These are phyloP conservation scores for Aegilops speltoides DNA, from an alignment of 176 grass and related monocot genomes.

Conservation along the genomic window DNA sequence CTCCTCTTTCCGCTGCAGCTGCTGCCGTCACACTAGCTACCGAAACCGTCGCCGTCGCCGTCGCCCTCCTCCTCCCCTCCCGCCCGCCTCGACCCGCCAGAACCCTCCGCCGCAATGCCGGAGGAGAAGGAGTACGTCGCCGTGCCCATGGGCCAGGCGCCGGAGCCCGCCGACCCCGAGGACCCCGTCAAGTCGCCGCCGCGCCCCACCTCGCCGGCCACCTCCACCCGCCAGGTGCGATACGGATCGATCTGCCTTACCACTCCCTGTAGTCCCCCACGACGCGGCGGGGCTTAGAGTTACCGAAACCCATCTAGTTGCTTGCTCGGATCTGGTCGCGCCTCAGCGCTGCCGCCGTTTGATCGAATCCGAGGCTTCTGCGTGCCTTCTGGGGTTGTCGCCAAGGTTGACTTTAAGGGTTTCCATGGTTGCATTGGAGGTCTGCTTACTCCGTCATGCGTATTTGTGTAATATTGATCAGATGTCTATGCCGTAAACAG, in stretches of 20 bases:
- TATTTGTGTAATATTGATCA: not conserved
- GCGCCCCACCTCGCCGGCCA: slow-evolving; percentile 65
- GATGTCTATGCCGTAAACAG: not conserved
- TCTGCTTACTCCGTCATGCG: not conserved
- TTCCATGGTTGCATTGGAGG: not conserved
- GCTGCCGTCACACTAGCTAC: not conserved
- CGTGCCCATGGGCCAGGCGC: slow-evolving; percentile 70
- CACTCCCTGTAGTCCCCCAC: not conserved
- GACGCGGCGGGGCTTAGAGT: not conserved
- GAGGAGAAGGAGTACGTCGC: slow-evolving; percentile 88
- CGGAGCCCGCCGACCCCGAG: slow-evolving; percentile 62
- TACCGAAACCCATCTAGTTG: not conserved
- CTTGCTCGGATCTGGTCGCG: slow-evolving; percentile 38
- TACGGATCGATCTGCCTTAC: slow-evolving; percentile 4
- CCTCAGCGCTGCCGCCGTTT: not conserved
- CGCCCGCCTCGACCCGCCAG: not conserved
- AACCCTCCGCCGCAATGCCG: slow-evolving; percentile 50
- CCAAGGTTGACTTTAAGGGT: not conserved
- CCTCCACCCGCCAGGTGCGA: slow-evolving; percentile 78
- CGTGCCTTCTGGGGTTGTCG: not conserved
- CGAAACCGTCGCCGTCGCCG: not conserved
- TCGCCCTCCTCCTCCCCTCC: not conserved
- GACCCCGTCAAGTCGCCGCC: slow-evolving; percentile 82
- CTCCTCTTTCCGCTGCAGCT: not conserved
- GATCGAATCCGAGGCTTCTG: not conserved